Conservation (phyloP, 2,329 filamentous ascomycete species). For the Didymella arachidicola region DNA sequence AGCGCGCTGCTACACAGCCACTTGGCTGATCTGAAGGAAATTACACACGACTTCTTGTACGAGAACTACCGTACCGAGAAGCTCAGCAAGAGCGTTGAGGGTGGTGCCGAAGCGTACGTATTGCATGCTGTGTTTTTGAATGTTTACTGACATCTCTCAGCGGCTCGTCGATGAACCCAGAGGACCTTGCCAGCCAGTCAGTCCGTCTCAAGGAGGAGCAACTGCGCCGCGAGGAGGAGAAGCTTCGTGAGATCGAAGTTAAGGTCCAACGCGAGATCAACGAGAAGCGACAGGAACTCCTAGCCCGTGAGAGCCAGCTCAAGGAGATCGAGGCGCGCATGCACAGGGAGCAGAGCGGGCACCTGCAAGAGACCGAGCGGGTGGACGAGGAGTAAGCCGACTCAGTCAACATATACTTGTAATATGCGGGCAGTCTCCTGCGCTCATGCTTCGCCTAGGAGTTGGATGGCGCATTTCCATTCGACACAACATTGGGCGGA, state of each 20-base stretch:
- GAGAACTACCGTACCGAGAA: slow-evolving; percentile 99
- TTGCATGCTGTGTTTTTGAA: background rate
- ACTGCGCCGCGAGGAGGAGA: slow-evolving; percentile 98
- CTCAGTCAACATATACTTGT: slow-evolving; percentile 5
- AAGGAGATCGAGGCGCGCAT: slow-evolving; percentile 98
- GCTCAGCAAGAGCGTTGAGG: slow-evolving; percentile 98
- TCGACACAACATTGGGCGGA: slow-evolving; percentile 31
- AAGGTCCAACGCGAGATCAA: slow-evolving; percentile 99
- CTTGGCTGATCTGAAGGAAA: slow-evolving; percentile 97
- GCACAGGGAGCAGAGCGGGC: slow-evolving; percentile 77
- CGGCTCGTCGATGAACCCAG: slow-evolving; percentile 94
- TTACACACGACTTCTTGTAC: slow-evolving; percentile 99
- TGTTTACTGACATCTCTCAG: slow-evolving; percentile 48
- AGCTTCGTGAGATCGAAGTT: slow-evolving; percentile 98
- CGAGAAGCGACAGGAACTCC: slow-evolving; percentile 97
- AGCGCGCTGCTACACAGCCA: slow-evolving; percentile 97
- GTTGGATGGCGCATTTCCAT: slow-evolving; percentile 39
- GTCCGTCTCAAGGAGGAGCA: slow-evolving; percentile 99
- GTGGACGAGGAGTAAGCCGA: slow-evolving; percentile 43
- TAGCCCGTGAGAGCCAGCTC: slow-evolving; percentile 97
- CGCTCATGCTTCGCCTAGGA: slow-evolving; percentile 16
- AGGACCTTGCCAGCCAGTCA: slow-evolving; percentile 94
- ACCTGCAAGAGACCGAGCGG: slow-evolving; percentile 44
- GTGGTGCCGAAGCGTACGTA: slow-evolving; percentile 84
- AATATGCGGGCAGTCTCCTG: slow-evolving; percentile 14